Percentiles rank a stretch among this genome's conserved stretches.
These are phyloP conservation scores for Saccharomyces hybrid DNA, from an alignment of 1,139 yeast species.

Conservation along the genomic window DNA sequence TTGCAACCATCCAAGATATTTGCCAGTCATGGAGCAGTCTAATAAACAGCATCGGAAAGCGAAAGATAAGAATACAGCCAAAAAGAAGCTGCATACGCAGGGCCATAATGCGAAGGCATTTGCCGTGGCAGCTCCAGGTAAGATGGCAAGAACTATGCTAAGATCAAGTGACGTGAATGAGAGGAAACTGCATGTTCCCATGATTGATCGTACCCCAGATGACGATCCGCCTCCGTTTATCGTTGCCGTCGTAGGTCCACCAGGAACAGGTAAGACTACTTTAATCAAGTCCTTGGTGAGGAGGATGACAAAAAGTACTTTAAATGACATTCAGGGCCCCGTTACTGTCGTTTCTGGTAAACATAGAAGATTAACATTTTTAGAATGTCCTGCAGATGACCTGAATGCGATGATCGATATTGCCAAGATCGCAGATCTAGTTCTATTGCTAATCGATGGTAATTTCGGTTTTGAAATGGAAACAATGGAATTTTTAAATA, in stretches of 20 bases:
- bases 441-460: conserved; percentile 84
- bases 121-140: conserved; percentile 87
- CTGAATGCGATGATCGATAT: conserved; percentile 93
- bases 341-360: conserved; percentile 97
- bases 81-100: conserved; percentile 81
- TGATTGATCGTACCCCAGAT: conserved; percentile 96
- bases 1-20: background rate
- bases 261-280: conserved; percentile 96
- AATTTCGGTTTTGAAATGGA: conserved; percentile 99
- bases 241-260: conserved; percentile 96
- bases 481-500: conserved; percentile 94
- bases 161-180: conserved; percentile 83
- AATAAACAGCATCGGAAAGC: conserved; percentile 56
- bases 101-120: conserved; percentile 93
- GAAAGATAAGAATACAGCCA: conserved; percentile 55
- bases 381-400: conserved; percentile 83
- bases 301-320: conserved; percentile 79
- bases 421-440: conserved; percentile 91
- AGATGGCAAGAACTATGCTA: conserved; percentile 75
- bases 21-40: conserved; percentile 38
- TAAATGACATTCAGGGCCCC: conserved; percentile 88
- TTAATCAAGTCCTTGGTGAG: conserved; percentile 82
- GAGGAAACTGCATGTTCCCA: conserved; percentile 85
- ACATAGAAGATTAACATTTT: conserved; percentile 82
- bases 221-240: conserved; percentile 96